A percentile compares a stretch with the other conserved stretches of the same genome.
These are phyloP conservation scores for Chlorophyllum brunneum DNA, from an alignment of 768 basidiomycete species.

Conservation along the genomic window DNA sequence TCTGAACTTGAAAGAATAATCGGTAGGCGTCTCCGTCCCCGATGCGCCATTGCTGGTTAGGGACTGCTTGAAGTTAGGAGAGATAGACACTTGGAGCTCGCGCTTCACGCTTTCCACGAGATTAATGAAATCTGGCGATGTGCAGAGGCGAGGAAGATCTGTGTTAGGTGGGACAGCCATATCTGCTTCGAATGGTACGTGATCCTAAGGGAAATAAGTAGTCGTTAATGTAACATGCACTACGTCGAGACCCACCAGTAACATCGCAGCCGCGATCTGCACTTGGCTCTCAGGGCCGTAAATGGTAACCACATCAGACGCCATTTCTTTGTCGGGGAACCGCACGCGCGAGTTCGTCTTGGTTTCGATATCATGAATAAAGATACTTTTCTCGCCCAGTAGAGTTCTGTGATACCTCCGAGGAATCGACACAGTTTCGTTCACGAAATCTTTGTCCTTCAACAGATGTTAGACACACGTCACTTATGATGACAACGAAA, in stretches of 20 bases:
- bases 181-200: conserved; percentile 95
- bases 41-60: conserved; percentile 41
- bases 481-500: background rate
- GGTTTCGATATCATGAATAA: conserved; percentile 93
- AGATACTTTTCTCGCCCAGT: conserved; percentile 93
- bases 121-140: conserved; percentile 78
- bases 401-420: conserved; percentile 93
- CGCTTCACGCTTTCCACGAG: conserved; percentile 90
- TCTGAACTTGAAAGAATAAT: conserved; percentile 92
- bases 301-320: conserved; percentile 93
- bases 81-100: conserved; percentile 88
- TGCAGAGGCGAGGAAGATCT: conserved; percentile 72
- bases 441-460: conserved; percentile 95
- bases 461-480: conserved; percentile 7
- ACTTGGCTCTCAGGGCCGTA: conserved; percentile 97
- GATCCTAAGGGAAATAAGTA: conserved; percentile 53
- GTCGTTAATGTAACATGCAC: background rate
- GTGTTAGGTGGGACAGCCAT: conserved; percentile 83
- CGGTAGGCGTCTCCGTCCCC: conserved; percentile 54
- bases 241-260: conserved; percentile 58
- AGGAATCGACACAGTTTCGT: conserved; percentile 91
- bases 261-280: conserved; percentile 94
- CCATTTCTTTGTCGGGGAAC: conserved; percentile 91
- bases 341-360: conserved; percentile 93
- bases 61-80: conserved; percentile 68